Conservation (phyloP, 495 filamentous ascomycete species). For the Talaromyces stipitatus region DNA sequence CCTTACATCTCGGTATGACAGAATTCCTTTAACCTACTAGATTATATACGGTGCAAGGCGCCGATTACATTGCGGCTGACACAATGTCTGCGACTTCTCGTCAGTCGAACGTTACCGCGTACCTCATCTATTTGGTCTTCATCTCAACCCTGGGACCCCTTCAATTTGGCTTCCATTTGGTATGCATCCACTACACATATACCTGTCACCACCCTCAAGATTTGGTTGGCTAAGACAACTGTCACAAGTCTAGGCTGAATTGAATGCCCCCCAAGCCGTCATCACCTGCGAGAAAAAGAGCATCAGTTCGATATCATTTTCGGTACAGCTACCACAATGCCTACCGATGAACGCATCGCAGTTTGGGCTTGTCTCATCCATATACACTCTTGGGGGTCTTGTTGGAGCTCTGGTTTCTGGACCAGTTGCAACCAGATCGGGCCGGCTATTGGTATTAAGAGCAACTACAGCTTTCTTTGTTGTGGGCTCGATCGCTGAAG, state of each 20-base stretch:
- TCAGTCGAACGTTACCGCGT: conserved; percentile 42
- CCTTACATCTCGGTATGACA: not conserved
- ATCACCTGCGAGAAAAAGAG: conserved; percentile 69
- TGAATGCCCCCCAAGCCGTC: conserved; percentile 88
- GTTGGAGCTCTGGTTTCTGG: conserved; percentile 73
- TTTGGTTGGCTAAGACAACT: not conserved
- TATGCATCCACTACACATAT: conserved; percentile 26
- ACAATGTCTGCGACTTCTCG: conserved; percentile 5
- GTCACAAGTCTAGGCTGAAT: conserved; percentile 62
- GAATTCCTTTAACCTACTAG: not conserved
- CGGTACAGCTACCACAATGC: conserved; percentile 55
- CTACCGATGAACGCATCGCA: conserved; percentile 71
- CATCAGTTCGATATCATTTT: conserved; percentile 31
- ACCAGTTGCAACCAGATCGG: conserved; percentile 61
- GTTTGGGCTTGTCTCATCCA: conserved; percentile 76
- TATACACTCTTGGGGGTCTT: conserved; percentile 88
- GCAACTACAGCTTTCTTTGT: conserved; percentile 68
- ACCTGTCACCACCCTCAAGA: not conserved
- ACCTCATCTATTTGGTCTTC: conserved; percentile 55
- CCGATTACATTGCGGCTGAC: not conserved
- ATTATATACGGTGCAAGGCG: not conserved
- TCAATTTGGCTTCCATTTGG: conserved; percentile 92
- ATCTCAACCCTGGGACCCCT: conserved; percentile 71
- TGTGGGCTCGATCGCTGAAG: conserved; percentile 66
- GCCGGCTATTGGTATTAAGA: conserved; percentile 65